Evolutionary conservation across 2,329 filamentous ascomycete species (phyloP), one percentile per base, ranked within the genome.

Genomic region (Ophiostoma sp.): DNA sequence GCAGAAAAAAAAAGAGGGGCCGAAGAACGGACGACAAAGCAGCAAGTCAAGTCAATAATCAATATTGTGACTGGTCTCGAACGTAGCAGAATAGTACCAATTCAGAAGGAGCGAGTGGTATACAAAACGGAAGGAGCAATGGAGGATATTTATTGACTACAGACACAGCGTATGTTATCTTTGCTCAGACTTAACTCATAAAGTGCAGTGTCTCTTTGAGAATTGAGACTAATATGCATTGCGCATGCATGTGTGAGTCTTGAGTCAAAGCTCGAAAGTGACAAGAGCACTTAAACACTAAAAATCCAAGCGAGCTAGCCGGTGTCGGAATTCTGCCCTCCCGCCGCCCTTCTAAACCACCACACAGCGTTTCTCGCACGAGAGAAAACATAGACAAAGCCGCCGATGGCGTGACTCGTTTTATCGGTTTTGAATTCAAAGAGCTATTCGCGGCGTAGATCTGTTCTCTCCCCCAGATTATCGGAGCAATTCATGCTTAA

Each of bases 321-420:
- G 67, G 67, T 69, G 64, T 66, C 67, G 67, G 67, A 64, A 47
- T 63, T 55, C 49, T 55, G n/a, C 49, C n/a, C n/a, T 9, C n/a
- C 49, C 27, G n/a, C 18, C 45, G 5, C 12, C 27, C 49, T 55
- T 18, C 49, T 7, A n/a, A n/a, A 18, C 16, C 47, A 52, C 47
- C n/a, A 12, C 47, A 9, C 8, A 55, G n/a, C 9, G n/a, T 36
- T 11, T 55, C 49, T 11, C 8, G n/a, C 7, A 11, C 49, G 27
- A 27, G 4, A 27, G 4, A 27, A 7, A 36, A 16, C 18, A 7
- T 18, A 27, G 49, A 4, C 18, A 14, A 36, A 55, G 18, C 18
- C 27, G 7, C 14, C 27, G 4, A 12, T 14, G 7, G 5, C 18
- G 47, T 55, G n/a, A 27, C 3, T 27, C 49, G 8, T 52, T 2